These are phyloP conservation scores for Cyamopsis tetragonoloba DNA, from an alignment of 306 rosid genomes.

Conservation along the genomic window DNA sequence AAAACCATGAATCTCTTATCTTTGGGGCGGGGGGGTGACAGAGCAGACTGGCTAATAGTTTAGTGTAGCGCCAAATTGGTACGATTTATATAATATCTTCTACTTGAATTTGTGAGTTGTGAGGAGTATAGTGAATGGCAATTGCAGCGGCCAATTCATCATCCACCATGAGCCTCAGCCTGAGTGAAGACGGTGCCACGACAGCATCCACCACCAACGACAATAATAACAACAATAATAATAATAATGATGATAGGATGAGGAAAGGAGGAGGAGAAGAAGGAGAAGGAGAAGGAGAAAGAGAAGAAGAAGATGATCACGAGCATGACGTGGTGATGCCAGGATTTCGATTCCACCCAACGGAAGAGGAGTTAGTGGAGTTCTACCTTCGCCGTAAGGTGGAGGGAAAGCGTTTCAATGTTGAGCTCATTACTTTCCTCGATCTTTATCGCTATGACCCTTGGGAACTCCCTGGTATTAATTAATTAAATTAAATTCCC, in stretches of 20 bases:
- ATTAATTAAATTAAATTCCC: not conserved
- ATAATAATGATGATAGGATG: no score
- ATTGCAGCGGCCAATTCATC: conserved; percentile 45
- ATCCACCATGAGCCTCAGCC: conserved; percentile 37
- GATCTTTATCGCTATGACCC: conserved; percentile 99
- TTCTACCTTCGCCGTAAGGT: conserved; percentile 99
- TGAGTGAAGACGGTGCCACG: conserved; percentile 40
- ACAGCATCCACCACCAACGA: conserved; percentile 22
- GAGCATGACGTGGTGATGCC: conserved; percentile 98
- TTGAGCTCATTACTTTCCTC: conserved; percentile 95
- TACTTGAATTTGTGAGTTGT: conserved; percentile 12
- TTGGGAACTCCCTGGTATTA: conserved; percentile 97
- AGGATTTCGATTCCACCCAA: conserved; percentile 95
- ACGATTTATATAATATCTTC: no score
- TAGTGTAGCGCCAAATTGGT: conserved; percentile 21
- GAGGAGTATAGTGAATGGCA: conserved; percentile 54
- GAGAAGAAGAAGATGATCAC: no score
- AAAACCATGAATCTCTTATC: conserved; percentile 37
- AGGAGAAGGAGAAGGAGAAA: no score
- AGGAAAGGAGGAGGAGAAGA: no score
- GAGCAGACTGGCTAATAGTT: no score
- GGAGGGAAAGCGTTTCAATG: conserved; percentile 99
- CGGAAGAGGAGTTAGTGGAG: conserved; percentile 93
- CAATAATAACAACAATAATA: not conserved
- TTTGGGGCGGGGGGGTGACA: no score